Base-by-base conservation (phyloP, 2,329 filamentous ascomycete species). In the Septoria petroselini region DNA sequence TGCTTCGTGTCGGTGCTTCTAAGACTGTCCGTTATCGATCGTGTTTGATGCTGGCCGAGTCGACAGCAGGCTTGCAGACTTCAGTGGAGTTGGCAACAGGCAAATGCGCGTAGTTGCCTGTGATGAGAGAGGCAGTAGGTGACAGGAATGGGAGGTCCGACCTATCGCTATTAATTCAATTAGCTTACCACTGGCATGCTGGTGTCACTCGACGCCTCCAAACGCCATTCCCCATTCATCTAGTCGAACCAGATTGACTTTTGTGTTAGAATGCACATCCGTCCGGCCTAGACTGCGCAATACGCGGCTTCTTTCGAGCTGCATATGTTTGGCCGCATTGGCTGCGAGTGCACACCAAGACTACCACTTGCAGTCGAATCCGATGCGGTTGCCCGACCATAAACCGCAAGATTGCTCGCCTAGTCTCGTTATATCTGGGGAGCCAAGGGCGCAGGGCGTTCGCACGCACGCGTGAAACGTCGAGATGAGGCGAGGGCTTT, bases 161-260 rank as follows among this genome's bases (percentile, higher is more conserved):
- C 33, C 43, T 27, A 18, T 29, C 27, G 18, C 21, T 18, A 45
- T 45, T 37, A 27, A 14, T 25, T 8, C 2, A 27, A n/a, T 17
- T 29, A 46, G 33, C 42, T 29, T 37, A 30, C 43, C 33, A 46
- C 31, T 30, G 33, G 23, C 33, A 33, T 30, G 14, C 27, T 14
- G 11, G 34, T 35, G 43, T 29, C 33, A 38, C 23, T 46, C n/a
- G 23, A 11, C 33, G 33, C 23, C 21, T 31, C 33, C 6, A 4
- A 15, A 27, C 43, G 25, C 43, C 43, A 38, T 30, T 38, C 43
- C 43, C 21, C 23, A 27, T 39, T 19, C 33, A 46, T 46, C 43
- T 30, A 46, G 43, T 46, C 43, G 19, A 46, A 4, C 7, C 17
- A 39, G 23, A 46, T 46, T 38, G 18, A 46, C n/a, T 46, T 39